These are phyloP conservation scores for Trypanosoma melophagium DNA, from an alignment of 208 protist species.

Conservation along the genomic window DNA sequence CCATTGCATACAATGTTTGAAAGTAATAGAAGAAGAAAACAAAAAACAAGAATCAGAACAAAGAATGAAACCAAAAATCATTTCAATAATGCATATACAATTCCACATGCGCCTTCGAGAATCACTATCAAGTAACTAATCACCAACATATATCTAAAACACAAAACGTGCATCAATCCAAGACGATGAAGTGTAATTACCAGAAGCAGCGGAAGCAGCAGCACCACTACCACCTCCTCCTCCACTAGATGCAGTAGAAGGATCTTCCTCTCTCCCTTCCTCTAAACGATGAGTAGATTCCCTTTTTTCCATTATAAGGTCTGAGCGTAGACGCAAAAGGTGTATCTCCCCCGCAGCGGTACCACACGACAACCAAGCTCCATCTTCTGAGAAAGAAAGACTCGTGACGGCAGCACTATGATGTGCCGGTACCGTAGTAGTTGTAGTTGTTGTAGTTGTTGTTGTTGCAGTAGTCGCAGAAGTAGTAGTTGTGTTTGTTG, in stretches of 20 bases:
- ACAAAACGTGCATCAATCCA: slow-evolving; percentile 26
- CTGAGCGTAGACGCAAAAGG: slow-evolving; percentile 39
- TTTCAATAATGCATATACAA: too few species aligned
- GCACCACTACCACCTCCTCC: too few species aligned
- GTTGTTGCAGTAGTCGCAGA: too few species aligned
- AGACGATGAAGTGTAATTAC: neutral
- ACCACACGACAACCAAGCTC: slow-evolving; percentile 52
- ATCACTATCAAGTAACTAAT: too few species aligned
- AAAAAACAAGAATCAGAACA: too few species aligned
- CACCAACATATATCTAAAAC: neutral
- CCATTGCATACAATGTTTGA: too few species aligned
- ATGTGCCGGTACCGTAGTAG: neutral
- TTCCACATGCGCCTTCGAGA: too few species aligned
- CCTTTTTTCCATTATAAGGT: slow-evolving; percentile 14
- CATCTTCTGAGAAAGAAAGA: slow-evolving; percentile 59
- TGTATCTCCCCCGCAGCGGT: slow-evolving; percentile 49
- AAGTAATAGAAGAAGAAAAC: too few species aligned
- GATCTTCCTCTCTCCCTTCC: neutral
- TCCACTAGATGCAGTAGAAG: neutral
- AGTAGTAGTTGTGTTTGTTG: too few species aligned
- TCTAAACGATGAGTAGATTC: neutral
- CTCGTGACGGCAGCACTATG: slow-evolving; percentile 35
- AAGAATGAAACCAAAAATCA: too few species aligned
- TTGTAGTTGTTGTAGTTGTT: too few species aligned
- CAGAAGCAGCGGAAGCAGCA: neutral